Percentiles rank a stretch among this genome's conserved stretches.
Evolutionary conservation across 345 rosid species (phyloP).

Genomic region (Pistacia atlantica): DNA sequence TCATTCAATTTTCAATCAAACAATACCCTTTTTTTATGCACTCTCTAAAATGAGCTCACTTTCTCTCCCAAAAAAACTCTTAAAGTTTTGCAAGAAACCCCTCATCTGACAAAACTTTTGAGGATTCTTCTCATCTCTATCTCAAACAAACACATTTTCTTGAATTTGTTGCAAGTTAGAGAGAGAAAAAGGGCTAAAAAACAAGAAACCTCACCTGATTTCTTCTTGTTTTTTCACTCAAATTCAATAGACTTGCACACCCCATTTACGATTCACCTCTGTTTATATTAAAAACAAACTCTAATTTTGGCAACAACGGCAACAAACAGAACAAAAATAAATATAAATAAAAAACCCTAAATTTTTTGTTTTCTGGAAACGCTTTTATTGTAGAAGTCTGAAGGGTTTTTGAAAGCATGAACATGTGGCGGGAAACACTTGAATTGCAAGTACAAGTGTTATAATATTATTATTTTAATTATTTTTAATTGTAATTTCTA

Average conservation of each 20-base stretch:
- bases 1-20: not conserved
- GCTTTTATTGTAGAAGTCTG: not conserved
- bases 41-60: not conserved
- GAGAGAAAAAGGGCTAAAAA: not conserved
- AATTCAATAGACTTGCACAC: constrained; percentile 1
- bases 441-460: too few relatives aligned
- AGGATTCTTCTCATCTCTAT: not conserved
- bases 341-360: not conserved
- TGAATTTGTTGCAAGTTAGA: not conserved
- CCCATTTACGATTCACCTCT: not conserved
- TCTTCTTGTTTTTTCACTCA: not conserved
- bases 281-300: not conserved
- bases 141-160: not conserved
- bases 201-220: constrained; percentile 8
- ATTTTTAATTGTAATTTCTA: too few relatives aligned
- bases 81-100: not conserved
- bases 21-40: not conserved
- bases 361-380: not conserved
- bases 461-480: too few relatives aligned
- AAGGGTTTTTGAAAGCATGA: not conserved
- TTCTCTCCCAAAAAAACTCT: not conserved
- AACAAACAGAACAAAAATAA: not conserved
- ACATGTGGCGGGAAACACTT: too few relatives aligned
- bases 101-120: not conserved
- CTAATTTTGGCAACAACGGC: constrained; percentile 1